Base-by-base conservation (phyloP, 139 green algal species). In the Chlamydomonas incerta region DNA sequence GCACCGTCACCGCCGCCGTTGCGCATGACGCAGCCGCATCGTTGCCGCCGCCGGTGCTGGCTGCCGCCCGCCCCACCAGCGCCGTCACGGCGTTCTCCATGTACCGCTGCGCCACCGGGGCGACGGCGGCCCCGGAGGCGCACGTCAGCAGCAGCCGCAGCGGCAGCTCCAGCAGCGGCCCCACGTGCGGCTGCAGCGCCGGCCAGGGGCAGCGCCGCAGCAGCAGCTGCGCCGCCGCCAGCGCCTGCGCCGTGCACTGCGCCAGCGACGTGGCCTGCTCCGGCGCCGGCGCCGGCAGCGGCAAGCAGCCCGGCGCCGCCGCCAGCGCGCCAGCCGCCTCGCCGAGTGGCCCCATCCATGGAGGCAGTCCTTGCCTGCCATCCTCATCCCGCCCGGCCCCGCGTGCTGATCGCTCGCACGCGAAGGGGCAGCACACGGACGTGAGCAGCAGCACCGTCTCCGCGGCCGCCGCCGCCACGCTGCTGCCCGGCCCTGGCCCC, bases 211-310 rank as follows among this genome's bases (percentile, higher is more conserved):
- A 87, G 73, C 65, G 82, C 28, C 77, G 77, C 46, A 86, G 6
- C 10, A 86, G 26, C 55, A 50, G 58, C 76, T 86, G 77, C n/a
- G 75, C 85, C 2, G 85, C 85, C 50, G 80, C 85, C 58, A 89
- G 60, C 4, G 81, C 13, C 55, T 81, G 60, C n/a, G 82, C 77
- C 3, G 75, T 8, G n/a, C 58, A 69, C 60, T 70, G 68, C 26
- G 55, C 57, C 35, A 79, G 52, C 80, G 28, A 66, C 18, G 26
- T 2, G 24, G 67, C 35, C 11, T 47, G 6, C 80, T 76, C 50
- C 4, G 21, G 0, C 20, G 66, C 47, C 47, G 47, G 29, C 46
- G 65, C 34, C 31, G 77, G 31, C 31, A 84, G 41, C 66, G 67
- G 66, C 47, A 58, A 33, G 26, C 63, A 62, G 26, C 80, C 50